Evolutionary conservation across 2,329 filamentous ascomycete genomes (phyloP).

Genomic region (Eurotiales sp.): DNA sequence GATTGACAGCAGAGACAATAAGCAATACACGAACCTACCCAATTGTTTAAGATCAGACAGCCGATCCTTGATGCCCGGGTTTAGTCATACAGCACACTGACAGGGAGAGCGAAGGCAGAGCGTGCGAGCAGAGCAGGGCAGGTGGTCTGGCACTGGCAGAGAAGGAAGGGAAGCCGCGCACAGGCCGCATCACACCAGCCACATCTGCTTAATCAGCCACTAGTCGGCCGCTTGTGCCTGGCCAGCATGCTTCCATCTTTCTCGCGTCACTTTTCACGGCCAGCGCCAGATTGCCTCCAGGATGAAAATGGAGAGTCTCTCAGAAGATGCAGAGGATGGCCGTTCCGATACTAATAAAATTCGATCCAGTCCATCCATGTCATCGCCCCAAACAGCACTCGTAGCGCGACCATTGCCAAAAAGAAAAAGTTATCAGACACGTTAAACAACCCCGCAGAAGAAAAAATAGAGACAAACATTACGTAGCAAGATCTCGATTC

Average conservation of each 20-base stretch:
- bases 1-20: neutral
- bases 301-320: no score
- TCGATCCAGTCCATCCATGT: no score
- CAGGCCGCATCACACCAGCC: slow-evolving; percentile 7
- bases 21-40: neutral
- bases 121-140: neutral
- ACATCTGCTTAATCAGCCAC: neutral
- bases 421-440: no score
- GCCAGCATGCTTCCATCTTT: no score
- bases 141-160: neutral
- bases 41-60: neutral
- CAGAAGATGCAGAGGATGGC: no score
- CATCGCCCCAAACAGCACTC: no score
- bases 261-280: no score
- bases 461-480: neutral
- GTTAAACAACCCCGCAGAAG: neutral
- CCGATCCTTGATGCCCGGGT: neutral
- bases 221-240: no score
- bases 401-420: no score
- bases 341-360: no score
- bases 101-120: neutral
- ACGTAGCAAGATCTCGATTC: neutral
- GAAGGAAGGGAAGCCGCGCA: no score
- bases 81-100: neutral
- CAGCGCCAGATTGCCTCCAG: no score